Conservation (phyloP, 225 moss, liverwort and hornwort genomes). For the Pseudoscleropodium purum region DNA sequence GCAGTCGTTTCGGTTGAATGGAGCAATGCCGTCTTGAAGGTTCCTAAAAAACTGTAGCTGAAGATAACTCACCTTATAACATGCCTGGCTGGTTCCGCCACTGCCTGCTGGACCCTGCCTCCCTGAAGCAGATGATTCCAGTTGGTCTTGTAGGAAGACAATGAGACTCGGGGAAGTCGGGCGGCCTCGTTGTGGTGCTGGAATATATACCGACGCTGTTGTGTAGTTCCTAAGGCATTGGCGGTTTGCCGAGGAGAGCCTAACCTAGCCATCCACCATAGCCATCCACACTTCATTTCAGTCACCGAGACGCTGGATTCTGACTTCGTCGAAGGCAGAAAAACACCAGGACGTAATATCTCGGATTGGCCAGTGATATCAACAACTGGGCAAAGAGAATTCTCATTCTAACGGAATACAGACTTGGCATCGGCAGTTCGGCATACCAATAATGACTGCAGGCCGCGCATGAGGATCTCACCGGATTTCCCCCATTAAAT, state of each 20-base stretch:
- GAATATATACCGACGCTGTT: neutral
- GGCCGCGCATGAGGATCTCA: neutral
- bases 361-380: neutral
- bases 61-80: conserved; percentile 1
- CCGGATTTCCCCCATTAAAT: neutral
- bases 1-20: too few species aligned
- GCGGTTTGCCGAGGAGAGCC: neutral
- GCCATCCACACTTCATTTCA: neutral
- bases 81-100: neutral
- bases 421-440: neutral
- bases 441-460: neutral
- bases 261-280: conserved; percentile 2
- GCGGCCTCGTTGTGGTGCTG: neutral
- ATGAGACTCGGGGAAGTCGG: neutral
- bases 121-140: neutral
- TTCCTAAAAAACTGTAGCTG: neutral
- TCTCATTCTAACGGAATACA: neutral
- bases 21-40: neutral
- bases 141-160: neutral
- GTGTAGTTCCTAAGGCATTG: neutral
- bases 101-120: neutral
- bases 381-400: neutral
- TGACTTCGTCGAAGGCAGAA: neutral
- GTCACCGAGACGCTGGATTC: neutral
- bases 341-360: neutral